Conservation (phyloP, 2,329 filamentous ascomycete species). For the Colletotrichum plurivorum region DNA sequence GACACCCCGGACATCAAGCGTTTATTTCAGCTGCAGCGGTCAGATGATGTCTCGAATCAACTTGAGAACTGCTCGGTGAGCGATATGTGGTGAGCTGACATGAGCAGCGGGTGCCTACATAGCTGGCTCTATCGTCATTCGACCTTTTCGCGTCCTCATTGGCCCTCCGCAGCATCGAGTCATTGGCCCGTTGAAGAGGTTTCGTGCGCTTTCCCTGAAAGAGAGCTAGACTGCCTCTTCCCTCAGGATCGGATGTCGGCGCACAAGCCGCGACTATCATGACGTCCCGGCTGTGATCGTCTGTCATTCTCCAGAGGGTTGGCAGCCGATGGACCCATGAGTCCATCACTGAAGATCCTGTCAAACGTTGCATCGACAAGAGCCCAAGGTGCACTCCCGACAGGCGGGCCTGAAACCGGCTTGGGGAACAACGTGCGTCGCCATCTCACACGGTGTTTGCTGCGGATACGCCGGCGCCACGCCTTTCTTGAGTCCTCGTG, state of each 20-base stretch:
- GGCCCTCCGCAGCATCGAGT: constrained; percentile 11
- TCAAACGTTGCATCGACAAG: constrained; percentile 41
- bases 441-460: constrained; percentile 39
- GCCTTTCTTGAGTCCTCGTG: neutral
- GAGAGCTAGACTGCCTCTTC: constrained; percentile 6
- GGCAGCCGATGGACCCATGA: constrained; percentile 29
- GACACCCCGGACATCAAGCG: constrained; percentile 2
- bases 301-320: constrained; percentile 21
- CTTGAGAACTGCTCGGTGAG: neutral
- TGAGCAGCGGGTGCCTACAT: constrained; percentile 22
- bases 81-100: constrained; percentile 1
- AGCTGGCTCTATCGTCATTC: constrained; percentile 13
- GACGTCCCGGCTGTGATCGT: constrained; percentile 7
- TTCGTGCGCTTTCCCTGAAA: constrained; percentile 4
- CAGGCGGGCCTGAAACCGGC: constrained; percentile 37
- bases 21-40: constrained; percentile 26
- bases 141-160: constrained; percentile 13
- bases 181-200: constrained; percentile 22
- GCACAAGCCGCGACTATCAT: constrained; percentile 17
- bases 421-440: constrained; percentile 34
- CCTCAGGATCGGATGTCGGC: constrained; percentile 2
- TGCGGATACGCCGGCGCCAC: neutral
- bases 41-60: constrained; percentile 32
- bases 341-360: constrained; percentile 34
- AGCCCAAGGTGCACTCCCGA: constrained; percentile 32